Conservation (phyloP, 2,329 filamentous ascomycete genomes). For the Akanthomyces lecanii region DNA sequence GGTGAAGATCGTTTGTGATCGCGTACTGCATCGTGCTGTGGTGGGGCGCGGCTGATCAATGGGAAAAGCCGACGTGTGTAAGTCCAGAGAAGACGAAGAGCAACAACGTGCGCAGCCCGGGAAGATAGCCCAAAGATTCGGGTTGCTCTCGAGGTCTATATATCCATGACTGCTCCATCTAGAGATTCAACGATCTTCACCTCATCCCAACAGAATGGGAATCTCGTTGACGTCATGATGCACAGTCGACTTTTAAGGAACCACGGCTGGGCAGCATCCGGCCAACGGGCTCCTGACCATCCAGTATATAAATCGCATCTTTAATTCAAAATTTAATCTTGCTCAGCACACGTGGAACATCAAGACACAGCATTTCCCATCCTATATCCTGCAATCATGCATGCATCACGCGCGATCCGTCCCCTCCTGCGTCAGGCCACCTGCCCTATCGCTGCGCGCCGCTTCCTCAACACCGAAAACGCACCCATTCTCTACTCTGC, state of each 20-base stretch:
- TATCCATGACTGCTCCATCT: background rate
- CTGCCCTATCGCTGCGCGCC: conserved; percentile 11
- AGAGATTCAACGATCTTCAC: background rate
- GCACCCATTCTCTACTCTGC: conserved; percentile 36
- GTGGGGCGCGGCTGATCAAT: background rate
- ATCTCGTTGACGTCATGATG: conserved; percentile 10
- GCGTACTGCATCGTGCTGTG: background rate
- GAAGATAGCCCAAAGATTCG: too few species aligned
- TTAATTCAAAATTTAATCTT: background rate
- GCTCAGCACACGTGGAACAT: background rate
- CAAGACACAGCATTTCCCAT: background rate
- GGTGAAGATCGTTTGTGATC: background rate
- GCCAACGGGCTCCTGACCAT: background rate
- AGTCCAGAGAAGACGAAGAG: background rate
- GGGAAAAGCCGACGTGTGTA: background rate
- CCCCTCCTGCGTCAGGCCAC: conserved; percentile 6
- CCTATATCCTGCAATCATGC: background rate
- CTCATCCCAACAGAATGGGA: background rate
- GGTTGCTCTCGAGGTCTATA: background rate
- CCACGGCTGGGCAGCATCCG: background rate
- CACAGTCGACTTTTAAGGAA: background rate
- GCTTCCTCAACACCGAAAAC: conserved; percentile 35
- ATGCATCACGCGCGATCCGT: background rate
- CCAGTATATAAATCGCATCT: background rate
- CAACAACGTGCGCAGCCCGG: too few species aligned